Conservation (phyloP, 257 asterid species). For the Solanum peruvianum region DNA sequence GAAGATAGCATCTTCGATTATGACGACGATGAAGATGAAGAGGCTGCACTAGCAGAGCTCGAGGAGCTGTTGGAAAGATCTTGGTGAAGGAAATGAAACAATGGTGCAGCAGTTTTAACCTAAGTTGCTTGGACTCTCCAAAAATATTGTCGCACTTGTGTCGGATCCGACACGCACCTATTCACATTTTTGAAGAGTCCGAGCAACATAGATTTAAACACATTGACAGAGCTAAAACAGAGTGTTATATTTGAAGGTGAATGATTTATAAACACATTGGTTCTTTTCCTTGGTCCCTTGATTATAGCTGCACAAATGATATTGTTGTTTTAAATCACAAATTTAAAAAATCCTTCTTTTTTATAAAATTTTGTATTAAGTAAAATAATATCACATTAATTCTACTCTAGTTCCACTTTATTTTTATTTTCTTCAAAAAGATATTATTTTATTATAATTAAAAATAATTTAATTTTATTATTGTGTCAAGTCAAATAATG, state of each 20-base stretch:
- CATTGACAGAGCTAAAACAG: neutral
- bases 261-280: neutral
- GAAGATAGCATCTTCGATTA: neutral
- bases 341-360: neutral
- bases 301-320: neutral
- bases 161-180: too few species aligned
- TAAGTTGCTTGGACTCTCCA: too few species aligned
- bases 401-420: too few species aligned
- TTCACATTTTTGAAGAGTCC: too few species aligned
- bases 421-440: fast-evolving
- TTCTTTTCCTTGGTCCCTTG: neutral
- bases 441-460: too few species aligned
- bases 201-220: neutral
- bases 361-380: neutral
- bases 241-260: neutral
- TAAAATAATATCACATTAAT: neutral
- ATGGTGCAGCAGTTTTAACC: neutral
- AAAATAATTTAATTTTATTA: too few species aligned
- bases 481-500: fast-evolving
- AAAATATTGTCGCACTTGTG: too few species aligned
- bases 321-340: neutral
- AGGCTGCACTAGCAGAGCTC: neutral
- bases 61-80: neutral
- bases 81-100: neutral
- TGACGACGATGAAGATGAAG: neutral